phyloP scores from a whole-genome alignment of 2,329 filamentous ascomycete genomes.

The Trichoderma guizhouense region DNA sequence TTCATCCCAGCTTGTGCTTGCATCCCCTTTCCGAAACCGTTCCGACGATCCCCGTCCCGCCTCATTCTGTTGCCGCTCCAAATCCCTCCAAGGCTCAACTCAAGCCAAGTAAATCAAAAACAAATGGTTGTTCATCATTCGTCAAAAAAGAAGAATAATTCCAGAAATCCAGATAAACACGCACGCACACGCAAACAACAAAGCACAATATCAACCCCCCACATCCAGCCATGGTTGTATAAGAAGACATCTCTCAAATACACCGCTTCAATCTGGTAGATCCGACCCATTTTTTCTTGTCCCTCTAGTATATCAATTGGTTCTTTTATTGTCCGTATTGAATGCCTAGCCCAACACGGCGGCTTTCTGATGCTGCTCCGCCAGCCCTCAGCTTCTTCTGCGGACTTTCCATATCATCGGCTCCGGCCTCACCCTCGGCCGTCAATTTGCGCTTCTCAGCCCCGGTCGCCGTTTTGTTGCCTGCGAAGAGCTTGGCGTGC shows the following conservation, averaged over 20 bases:
- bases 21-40: conserved; percentile 1
- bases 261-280: neutral
- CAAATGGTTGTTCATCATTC: neutral
- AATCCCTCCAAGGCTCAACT: neutral
- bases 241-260: neutral
- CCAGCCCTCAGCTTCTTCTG: conserved; percentile 50
- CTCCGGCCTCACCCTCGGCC: conserved; percentile 30
- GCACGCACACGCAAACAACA: neutral
- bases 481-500: conserved; percentile 51
- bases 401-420: conserved; percentile 42
- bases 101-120: neutral
- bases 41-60: neutral
- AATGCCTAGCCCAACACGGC: conserved; percentile 51
- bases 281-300: neutral
- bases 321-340: conserved; percentile 39
- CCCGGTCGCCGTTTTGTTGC: conserved; percentile 36
- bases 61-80: neutral
- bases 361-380: conserved; percentile 37
- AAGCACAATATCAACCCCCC: neutral
- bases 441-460: conserved; percentile 51
- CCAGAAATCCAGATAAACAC: neutral
- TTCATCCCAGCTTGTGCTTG: neutral
- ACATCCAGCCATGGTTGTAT: neutral
- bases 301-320: neutral
- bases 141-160: neutral